Evolutionary conservation across 78 protist species (phyloP).

Genomic region (Reticulomyxa filosa): DNA sequence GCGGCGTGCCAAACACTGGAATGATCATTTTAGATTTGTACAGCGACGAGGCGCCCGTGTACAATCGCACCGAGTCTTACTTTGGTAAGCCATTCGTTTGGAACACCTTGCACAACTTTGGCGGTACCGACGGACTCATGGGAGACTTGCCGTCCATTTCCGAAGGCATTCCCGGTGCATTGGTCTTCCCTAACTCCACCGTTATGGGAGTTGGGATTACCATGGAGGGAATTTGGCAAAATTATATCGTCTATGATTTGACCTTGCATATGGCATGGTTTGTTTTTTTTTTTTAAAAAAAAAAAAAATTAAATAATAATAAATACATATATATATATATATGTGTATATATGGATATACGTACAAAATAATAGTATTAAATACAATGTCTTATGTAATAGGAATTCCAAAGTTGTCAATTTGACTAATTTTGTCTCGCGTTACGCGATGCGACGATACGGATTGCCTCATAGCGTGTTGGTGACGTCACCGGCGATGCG

Average conservation of each 20-base stretch:
- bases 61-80: constrained; percentile 26
- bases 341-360: background rate
- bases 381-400: too few species aligned
- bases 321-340: background rate
- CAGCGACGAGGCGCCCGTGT: constrained; percentile 37
- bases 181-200: background rate
- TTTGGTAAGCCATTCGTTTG: constrained; percentile 50
- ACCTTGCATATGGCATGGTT: constrained; percentile 46
- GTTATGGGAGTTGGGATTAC: constrained; percentile 51
- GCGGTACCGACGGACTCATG: constrained; percentile 44
- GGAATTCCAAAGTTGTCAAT: too few species aligned
- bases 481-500: too few species aligned
- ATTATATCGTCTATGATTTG: constrained; percentile 29
- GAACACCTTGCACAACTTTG: constrained; percentile 54
- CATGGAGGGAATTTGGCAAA: constrained; percentile 52
- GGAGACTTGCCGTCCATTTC: constrained; percentile 31
- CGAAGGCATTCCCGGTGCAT: constrained; percentile 8
- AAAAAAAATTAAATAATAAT: background rate
- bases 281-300: too few species aligned
- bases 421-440: too few species aligned
- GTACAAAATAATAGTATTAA: background rate
- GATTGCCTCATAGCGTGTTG: too few species aligned
- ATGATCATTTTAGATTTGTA: constrained; percentile 40
- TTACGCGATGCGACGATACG: too few species aligned
- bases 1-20: constrained; percentile 36